Evolutionary conservation across 805 yeast species (phyloP).

Genomic region (Candida maltosa): DNA sequence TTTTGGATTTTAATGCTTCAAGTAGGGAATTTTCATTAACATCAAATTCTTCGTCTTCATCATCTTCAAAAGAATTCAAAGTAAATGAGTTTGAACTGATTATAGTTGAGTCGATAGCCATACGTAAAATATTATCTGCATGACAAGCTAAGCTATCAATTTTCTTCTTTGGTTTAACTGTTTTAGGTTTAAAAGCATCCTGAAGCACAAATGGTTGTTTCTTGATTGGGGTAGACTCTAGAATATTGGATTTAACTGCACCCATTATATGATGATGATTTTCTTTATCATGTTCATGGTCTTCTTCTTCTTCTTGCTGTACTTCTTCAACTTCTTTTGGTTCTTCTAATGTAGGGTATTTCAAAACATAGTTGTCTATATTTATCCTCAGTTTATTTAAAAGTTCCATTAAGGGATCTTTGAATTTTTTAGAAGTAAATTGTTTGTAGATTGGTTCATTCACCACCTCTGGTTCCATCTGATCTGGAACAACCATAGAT

Average conservation of each 20-base stretch:
- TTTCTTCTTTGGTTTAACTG: slow-evolving; percentile 13
- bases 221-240: slow-evolving; percentile 3
- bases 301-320: background rate
- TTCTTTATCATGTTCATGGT: too few relatives aligned
- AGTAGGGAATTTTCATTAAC: slow-evolving; percentile 12
- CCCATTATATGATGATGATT: too few relatives aligned
- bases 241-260: background rate
- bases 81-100: slow-evolving; percentile 38
- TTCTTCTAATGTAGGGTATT: slow-evolving; percentile 2
- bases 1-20: slow-evolving; percentile 12
- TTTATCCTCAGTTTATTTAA: background rate
- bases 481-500: too few relatives aligned
- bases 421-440: background rate
- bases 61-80: slow-evolving; percentile 24
- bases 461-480: slow-evolving; percentile 1
- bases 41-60: slow-evolving; percentile 14
- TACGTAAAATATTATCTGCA: slow-evolving; percentile 42
- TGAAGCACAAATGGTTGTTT: background rate
- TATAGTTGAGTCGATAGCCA: slow-evolving; percentile 48
- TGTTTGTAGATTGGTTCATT: slow-evolving; percentile 2
- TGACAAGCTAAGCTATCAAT: slow-evolving; percentile 44
- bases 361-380: background rate
- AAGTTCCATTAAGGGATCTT: background rate
- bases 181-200: too few relatives aligned
- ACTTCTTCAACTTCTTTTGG: background rate